These are phyloP conservation scores for Candida sp. DNA, from an alignment of 1,139 yeast genomes.

Conservation along the genomic window DNA sequence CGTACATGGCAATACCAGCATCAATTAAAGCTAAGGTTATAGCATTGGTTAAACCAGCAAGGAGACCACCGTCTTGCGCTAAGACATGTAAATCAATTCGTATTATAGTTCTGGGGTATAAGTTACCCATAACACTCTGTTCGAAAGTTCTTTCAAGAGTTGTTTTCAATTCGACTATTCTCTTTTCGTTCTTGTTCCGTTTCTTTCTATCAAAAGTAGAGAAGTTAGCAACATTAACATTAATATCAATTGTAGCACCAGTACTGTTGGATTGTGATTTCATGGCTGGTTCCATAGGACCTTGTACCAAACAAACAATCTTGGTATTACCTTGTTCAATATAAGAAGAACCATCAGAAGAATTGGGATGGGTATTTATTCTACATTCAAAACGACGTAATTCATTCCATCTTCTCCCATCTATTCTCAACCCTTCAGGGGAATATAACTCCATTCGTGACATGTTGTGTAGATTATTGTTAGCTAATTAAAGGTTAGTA, in stretches of 20 bases:
- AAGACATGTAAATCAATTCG: constrained; percentile 72
- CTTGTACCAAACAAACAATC: constrained; percentile 80
- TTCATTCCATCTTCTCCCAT: constrained; percentile 96
- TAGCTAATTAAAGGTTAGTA: no score
- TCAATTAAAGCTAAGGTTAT: constrained; percentile 86
- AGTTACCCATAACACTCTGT: constrained; percentile 69
- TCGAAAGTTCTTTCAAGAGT: constrained; percentile 77
- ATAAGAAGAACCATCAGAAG: constrained; percentile 91
- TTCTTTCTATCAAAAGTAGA: constrained; percentile 76
- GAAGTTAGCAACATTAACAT: constrained; percentile 74
- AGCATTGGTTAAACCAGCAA: constrained; percentile 83
- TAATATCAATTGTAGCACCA: constrained; percentile 60
- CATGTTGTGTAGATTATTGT: no score
- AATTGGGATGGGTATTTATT: constrained; percentile 82
- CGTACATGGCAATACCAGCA: constrained; percentile 95
- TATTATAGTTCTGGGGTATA: constrained; percentile 82
- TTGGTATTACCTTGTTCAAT: constrained; percentile 93
- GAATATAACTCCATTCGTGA: constrained; percentile 80
- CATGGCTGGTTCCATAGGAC: constrained; percentile 80
- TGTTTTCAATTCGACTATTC: constrained; percentile 74
- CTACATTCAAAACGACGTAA: constrained; percentile 77
- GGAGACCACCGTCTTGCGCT: constrained; percentile 87
- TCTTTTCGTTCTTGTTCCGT: constrained; percentile 56
- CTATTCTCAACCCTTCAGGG: constrained; percentile 89
- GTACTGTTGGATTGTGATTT: constrained; percentile 44